A percentile compares a stretch with the other conserved stretches of the same genome.
Conservation (phyloP, 2,329 filamentous ascomycete genomes). For the Pseudocercospora musae region DNA sequence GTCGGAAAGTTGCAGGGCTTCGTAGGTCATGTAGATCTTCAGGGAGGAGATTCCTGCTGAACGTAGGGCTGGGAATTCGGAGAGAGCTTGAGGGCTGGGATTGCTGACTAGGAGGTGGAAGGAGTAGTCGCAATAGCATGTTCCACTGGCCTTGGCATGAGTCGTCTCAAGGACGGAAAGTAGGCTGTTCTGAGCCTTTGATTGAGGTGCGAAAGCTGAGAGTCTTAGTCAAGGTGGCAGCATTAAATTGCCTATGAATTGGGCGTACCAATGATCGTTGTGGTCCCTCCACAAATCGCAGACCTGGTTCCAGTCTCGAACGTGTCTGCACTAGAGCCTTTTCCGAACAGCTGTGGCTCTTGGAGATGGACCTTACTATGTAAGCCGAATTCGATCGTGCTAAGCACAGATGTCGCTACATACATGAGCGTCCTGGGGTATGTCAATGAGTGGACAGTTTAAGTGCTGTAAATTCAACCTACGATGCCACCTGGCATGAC, state of each 20-base stretch:
- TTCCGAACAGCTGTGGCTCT: conserved; percentile 47
- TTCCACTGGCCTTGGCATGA: conserved; percentile 42
- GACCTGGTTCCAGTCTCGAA: conserved; percentile 44
- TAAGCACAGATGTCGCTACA: neutral
- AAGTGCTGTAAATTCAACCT: neutral
- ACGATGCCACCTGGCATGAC: conserved; percentile 37
- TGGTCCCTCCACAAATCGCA: conserved; percentile 49
- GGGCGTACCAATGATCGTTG: conserved; percentile 41
- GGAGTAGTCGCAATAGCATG: conserved; percentile 50
- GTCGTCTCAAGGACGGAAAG: conserved; percentile 44
- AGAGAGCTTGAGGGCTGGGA: conserved; percentile 33
- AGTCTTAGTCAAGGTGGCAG: neutral
- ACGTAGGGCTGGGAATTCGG: conserved; percentile 37
- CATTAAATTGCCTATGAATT: neutral
- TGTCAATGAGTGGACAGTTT: neutral
- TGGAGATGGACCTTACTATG: conserved; percentile 44
- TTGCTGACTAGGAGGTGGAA: conserved; percentile 41
- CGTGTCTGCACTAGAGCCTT: conserved; percentile 40
- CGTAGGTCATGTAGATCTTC: conserved; percentile 47
- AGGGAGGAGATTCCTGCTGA: conserved; percentile 39
- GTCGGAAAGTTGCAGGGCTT: conserved; percentile 39
- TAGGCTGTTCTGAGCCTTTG: conserved; percentile 44
- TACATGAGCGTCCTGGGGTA: conserved; percentile 38
- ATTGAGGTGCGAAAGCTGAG: conserved; percentile 45
- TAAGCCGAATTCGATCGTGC: neutral